Evolutionary conservation across 108 stramenopile genomes (phyloP).

Genomic region (Nitzschia sp.): DNA sequence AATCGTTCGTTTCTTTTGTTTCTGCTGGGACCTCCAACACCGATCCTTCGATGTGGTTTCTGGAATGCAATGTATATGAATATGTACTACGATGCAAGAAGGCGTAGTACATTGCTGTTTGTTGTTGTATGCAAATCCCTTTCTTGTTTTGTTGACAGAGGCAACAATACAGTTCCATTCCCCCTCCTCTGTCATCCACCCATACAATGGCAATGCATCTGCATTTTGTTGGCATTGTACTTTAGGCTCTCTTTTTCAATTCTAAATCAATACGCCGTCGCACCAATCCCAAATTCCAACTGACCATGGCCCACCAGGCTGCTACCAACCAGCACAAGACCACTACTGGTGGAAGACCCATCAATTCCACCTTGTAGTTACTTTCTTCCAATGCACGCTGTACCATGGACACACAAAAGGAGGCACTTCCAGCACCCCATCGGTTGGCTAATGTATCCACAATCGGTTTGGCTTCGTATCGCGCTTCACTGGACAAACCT

Average conservation of each 20-base stretch:
- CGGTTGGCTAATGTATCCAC: constrained; percentile 88
- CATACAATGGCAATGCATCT: too few species aligned
- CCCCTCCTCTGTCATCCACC: too few species aligned
- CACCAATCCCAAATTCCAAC: constrained; percentile 77
- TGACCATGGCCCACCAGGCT: constrained; percentile 84
- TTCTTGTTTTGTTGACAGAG: too few species aligned
- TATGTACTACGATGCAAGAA: too few species aligned
- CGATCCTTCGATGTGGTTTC: too few species aligned
- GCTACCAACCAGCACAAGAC: constrained; percentile 70
- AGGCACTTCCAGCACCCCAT: constrained; percentile 90
- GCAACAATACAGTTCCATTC: too few species aligned
- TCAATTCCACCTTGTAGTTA: constrained; percentile 33
- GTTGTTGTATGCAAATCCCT: too few species aligned
- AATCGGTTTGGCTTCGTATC: constrained; percentile 90
- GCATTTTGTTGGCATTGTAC: too few species aligned
- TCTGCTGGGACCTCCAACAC: too few species aligned
- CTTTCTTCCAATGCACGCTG: constrained; percentile 42
- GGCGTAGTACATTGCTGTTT: too few species aligned
- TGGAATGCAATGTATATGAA: too few species aligned
- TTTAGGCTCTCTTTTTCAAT: constrained; percentile 69
- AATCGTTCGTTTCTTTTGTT: too few species aligned
- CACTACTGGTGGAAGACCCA: constrained; percentile 78
- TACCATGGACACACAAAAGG: constrained; percentile 71
- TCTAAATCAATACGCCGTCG: constrained; percentile 74
- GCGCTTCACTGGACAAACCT: constrained; percentile 80